Percentiles rank a stretch among this genome's conserved stretches.
Evolutionary conservation across 2,329 filamentous ascomycete species (phyloP).

Genomic region (Aspergillus sojae): DNA sequence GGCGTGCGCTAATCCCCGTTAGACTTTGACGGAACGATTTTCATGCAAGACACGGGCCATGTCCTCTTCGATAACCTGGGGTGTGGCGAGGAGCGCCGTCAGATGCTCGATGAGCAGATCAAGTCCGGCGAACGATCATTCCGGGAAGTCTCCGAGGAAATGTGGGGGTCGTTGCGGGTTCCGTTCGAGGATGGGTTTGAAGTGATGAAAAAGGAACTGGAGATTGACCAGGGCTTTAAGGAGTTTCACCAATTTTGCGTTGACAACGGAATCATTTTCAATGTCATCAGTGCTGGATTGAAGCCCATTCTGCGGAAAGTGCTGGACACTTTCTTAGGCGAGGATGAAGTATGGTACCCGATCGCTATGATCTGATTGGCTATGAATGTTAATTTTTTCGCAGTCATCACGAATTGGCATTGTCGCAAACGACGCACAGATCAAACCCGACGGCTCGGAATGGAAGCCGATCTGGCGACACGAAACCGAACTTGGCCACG

Average conservation of each 20-base stretch:
- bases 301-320: slow-evolving; percentile 66
- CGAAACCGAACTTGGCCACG: slow-evolving; percentile 66
- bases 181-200: slow-evolving; percentile 70
- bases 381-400: neutral
- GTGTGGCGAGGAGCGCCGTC: slow-evolving; percentile 60
- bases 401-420: slow-evolving; percentile 63
- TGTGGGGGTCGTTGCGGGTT: slow-evolving; percentile 68
- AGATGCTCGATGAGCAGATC: slow-evolving; percentile 65
- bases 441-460: slow-evolving; percentile 58
- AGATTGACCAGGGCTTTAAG: slow-evolving; percentile 66
- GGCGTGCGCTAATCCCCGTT: slow-evolving; percentile 11
- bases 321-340: slow-evolving; percentile 66
- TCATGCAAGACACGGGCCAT: slow-evolving; percentile 71
- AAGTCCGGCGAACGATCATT: slow-evolving; percentile 67
- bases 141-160: slow-evolving; percentile 71
- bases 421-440: slow-evolving; percentile 67
- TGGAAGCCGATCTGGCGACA: slow-evolving; percentile 72
- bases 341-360: slow-evolving; percentile 48
- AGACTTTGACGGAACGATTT: slow-evolving; percentile 74
- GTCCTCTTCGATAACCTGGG: slow-evolving; percentile 68
- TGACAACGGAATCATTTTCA: slow-evolving; percentile 66
- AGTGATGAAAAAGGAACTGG: slow-evolving; percentile 63
- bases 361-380: neutral
- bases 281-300: slow-evolving; percentile 69
- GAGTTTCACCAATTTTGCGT: slow-evolving; percentile 68